Evolutionary conservation across 2,329 filamentous ascomycete genomes (phyloP).

Genomic region (Chrysoporthe austroafricana): DNA sequence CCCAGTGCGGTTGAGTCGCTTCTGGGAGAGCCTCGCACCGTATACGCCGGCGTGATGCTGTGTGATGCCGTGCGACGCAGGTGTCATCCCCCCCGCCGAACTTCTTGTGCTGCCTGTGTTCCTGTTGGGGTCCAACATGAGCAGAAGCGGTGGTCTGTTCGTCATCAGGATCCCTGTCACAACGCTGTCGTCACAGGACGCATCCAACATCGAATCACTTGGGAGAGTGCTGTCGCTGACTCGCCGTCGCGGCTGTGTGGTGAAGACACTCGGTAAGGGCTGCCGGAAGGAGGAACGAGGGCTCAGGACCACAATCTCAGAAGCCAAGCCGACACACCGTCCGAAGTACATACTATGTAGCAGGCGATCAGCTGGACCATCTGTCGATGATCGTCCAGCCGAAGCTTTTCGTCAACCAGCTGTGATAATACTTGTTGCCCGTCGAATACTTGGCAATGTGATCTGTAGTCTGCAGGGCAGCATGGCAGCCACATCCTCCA

Average conservation of each 20-base stretch:
- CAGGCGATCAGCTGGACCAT: neutral
- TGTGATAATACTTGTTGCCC: neutral
- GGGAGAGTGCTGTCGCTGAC: neutral
- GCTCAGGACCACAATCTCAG: neutral
- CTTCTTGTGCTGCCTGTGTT: neutral
- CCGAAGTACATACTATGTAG: no score
- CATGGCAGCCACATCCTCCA: neutral
- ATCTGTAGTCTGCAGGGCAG: conserved; percentile 4
- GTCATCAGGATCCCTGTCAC: neutral
- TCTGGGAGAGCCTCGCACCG: neutral
- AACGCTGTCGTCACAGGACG: neutral
- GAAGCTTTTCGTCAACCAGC: neutral
- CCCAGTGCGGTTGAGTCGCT: neutral
- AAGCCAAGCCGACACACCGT: no score
- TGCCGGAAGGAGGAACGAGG: neutral
- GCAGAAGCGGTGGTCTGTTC: neutral
- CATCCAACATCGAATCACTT: neutral
- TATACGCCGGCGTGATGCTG: neutral
- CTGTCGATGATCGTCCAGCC: neutral
- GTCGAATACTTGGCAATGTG: neutral
- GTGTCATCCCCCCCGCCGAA: neutral
- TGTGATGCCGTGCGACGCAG: neutral
- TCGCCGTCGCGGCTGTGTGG: neutral
- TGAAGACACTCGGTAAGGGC: neutral
- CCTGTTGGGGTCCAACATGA: neutral